These are phyloP conservation scores for Cryptococcus sp. DNA, from an alignment of 1,284 basidiomycete species.

Conservation along the genomic window DNA sequence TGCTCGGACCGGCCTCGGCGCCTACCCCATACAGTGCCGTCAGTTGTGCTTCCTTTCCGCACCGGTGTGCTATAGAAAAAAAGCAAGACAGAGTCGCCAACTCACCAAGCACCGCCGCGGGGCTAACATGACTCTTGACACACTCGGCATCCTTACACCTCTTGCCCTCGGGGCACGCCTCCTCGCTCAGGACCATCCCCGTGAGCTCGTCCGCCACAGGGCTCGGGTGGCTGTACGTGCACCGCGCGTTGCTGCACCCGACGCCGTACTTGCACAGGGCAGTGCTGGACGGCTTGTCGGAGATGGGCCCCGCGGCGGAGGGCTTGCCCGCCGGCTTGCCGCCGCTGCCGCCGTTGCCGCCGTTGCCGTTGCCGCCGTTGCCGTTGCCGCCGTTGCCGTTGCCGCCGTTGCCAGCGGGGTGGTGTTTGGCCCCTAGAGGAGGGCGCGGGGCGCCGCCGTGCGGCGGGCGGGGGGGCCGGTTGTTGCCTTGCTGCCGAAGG, in stretches of 20 bases:
- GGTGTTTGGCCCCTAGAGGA: conserved; percentile 29
- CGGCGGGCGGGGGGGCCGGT: conserved; percentile 5
- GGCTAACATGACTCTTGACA: conserved; percentile 80
- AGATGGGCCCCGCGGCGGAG: conserved; percentile 37
- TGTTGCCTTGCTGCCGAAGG: conserved; percentile 7
- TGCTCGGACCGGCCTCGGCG: conserved; percentile 38
- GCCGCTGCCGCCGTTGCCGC: conserved; percentile 33
- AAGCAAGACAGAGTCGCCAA: no score
- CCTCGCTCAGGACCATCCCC: conserved; percentile 90
- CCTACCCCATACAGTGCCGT: conserved; percentile 22
- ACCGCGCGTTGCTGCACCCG: conserved; percentile 82
- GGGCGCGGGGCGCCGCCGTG: conserved; percentile 12
- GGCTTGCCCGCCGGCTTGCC: conserved; percentile 25
- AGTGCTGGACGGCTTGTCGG: conserved; percentile 49
- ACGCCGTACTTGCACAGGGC: conserved; percentile 79
- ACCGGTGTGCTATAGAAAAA: no score
- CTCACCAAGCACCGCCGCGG: conserved; percentile 63
- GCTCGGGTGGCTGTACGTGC: conserved; percentile 84
- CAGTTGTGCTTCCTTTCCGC: no score
- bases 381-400: no score
- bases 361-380: no score
- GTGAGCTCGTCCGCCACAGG: conserved; percentile 84
- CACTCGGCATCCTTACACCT: conserved; percentile 87
- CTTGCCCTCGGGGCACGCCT: conserved; percentile 73
- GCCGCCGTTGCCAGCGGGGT: conserved; percentile 38